Base-by-base conservation (phyloP, 108 stramenopile genomes). In the Pseudonitzschia multiseries region DNA sequence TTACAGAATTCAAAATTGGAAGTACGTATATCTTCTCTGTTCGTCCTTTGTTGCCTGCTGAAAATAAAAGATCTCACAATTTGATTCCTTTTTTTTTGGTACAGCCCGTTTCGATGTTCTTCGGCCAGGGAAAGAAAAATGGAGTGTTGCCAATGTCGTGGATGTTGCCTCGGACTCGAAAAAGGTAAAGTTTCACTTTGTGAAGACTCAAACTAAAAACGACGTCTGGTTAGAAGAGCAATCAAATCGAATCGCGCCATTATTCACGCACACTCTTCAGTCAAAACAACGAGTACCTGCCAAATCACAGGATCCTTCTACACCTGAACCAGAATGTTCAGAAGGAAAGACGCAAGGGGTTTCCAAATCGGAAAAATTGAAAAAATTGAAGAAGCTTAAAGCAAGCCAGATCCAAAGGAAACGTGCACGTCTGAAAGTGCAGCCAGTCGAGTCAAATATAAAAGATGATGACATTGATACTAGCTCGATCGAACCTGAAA, bases 91-190 rank as follows among this genome's bases (percentile, higher is more conserved):
- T 67, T 61, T 13, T 73, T n/a, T n/a, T n/a, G n/a, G n/a, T n/a
- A n/a, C n/a, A 90, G 91, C 79, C 56, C 86, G 86, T 72, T 93
- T 95, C 67, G 90, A 92, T 65, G 86, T 92, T n/a, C 84, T 83
- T 46, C 87, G 89, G 21, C 77, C 83, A 43, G 83, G 71, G 9
- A 83, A 75, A 57, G 43, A 33, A 87, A 85, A 60, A 71, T 86
- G 69, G 89, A 78, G 65, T 61, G 67, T 70, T 60, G 94, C 80
- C 12, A 80, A 67, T 33, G 89, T 95, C 18, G 76, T 90, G 31
- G 87, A 89, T 41, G 57, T 81, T 0, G 54, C 81, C 5, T 86
- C 74, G 22, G 75, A 72, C 40, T 68, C 78, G 1, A 90, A 82
- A 50, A 75, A 84, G n/a, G 84, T 89, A 24, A 81, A 87, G 74